Evolutionary conservation across 306 rosid genomes (phyloP).

Genomic region (Ormosia emarginata): DNA sequence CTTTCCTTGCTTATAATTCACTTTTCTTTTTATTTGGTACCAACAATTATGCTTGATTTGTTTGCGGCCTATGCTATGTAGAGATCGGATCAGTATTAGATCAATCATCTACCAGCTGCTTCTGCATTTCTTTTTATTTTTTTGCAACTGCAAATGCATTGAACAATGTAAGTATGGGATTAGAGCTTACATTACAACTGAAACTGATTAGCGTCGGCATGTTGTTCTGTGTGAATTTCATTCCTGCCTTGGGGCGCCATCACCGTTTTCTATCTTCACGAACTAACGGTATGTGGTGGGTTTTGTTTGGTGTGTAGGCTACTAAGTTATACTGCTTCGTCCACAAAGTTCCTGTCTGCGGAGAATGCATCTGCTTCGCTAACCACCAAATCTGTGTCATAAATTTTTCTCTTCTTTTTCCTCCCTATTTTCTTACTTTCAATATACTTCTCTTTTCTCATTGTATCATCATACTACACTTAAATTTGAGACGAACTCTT

Average conservation of each 20-base stretch:
- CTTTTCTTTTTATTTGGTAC: no score
- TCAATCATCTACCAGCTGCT: not conserved
- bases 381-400: constrained; percentile 98
- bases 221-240: no score
- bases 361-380: constrained; percentile 94
- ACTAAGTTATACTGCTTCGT: constrained; percentile 94
- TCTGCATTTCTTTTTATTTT: not conserved
- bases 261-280: no score
- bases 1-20: no score
- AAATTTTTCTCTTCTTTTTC: constrained; percentile 6
- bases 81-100: not conserved
- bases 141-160: not conserved
- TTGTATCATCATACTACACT: not conserved
- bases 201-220: no score
- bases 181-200: no score
- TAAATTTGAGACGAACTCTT: not conserved
- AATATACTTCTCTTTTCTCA: not conserved
- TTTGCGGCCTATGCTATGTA: no score
- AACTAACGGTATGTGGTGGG: no score
- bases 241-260: no score
- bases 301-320: constrained; percentile 51
- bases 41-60: no score
- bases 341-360: constrained; percentile 99
- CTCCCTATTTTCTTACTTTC: not conserved
- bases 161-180: no score